Conservation (phyloP, 345 rosid species). For the Salix purpurea region DNA sequence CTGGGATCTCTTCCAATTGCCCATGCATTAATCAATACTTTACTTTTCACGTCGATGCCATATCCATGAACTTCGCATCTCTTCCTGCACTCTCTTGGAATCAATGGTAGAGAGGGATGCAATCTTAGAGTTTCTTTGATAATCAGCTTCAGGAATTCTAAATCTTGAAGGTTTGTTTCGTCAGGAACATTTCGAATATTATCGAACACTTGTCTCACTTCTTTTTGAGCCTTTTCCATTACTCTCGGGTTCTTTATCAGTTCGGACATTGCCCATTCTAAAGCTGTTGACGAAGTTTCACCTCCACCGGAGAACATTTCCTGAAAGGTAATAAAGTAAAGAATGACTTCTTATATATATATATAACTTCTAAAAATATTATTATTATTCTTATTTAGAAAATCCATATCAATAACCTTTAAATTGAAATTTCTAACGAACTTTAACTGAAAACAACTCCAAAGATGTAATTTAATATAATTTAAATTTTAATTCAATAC, state of each 20-base stretch:
- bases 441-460: too few relatives aligned
- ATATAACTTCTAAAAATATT: too few relatives aligned
- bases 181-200: neutral
- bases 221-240: slow-evolving; percentile 9
- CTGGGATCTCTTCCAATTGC: slow-evolving; percentile 9
- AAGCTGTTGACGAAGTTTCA: slow-evolving; percentile 7
- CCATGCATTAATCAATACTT: slow-evolving; percentile 12
- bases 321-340: neutral
- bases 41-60: neutral
- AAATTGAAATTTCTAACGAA: too few relatives aligned
- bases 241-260: slow-evolving; percentile 7
- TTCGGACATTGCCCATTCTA: slow-evolving; percentile 17
- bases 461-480: too few relatives aligned
- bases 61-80: slow-evolving; percentile 10
- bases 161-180: neutral
- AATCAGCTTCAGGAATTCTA: neutral
- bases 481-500: too few relatives aligned
- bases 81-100: slow-evolving; percentile 16
- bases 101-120: slow-evolving; percentile 4
- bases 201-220: slow-evolving; percentile 9
- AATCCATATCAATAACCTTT: too few relatives aligned
- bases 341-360: too few relatives aligned
- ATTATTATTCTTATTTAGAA: too few relatives aligned
- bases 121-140: slow-evolving; percentile 18
- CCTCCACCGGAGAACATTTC: slow-evolving; percentile 15